Base-by-base conservation (phyloP, 1,139 yeast species). In the Geotrichum siamense region DNA sequence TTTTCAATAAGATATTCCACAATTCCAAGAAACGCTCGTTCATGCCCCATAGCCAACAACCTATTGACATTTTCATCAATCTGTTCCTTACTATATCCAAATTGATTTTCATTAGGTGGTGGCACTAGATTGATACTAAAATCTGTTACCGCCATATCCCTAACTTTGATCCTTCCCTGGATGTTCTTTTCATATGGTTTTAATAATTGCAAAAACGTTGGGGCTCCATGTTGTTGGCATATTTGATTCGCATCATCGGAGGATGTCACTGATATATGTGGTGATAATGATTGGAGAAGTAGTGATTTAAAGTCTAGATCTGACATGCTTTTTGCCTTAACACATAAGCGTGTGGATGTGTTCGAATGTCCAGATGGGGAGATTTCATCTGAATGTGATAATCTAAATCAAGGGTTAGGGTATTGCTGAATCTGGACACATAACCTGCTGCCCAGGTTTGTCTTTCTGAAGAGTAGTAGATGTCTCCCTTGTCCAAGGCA, bases 1-100 rank as follows among this genome's bases (percentile, higher is more conserved):
- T 82, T 71, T 0, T 89, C 71, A 20, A 83, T 68, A 22, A 84
- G 60, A 51, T 78, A 74, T 38, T 80, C 71, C 51, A 83, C 72
- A 53, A 79, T 71, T 39, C 74, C 73, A 49, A 75, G 64, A 55
- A 80, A 84, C n/a, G 82, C 60, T 3, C 76, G 10, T 8, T 36
- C 41, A 21, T 41, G 49, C 10, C 33, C 38, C 12, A 13, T 12
- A 3, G 8, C 17, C 21, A 32, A 9, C 2, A 33, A 23, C 17
- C 33, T 20, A n/a, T 20, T 39, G 17, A 43, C 36, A 22, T 27
- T 26, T n/a, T 26, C 30, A 3, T 43, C 46, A 21, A 43, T 20
- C n/a, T 10, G 20, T 8, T 23, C 21, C 28, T 43, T 43, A 16
- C 26, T 37, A 27, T 38, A 37, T 16, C 23, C 28, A 10, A 38